phyloP scores from a whole-genome alignment of 768 basidiomycete genomes.

The Hygrophoropsis aurantiaca region DNA sequence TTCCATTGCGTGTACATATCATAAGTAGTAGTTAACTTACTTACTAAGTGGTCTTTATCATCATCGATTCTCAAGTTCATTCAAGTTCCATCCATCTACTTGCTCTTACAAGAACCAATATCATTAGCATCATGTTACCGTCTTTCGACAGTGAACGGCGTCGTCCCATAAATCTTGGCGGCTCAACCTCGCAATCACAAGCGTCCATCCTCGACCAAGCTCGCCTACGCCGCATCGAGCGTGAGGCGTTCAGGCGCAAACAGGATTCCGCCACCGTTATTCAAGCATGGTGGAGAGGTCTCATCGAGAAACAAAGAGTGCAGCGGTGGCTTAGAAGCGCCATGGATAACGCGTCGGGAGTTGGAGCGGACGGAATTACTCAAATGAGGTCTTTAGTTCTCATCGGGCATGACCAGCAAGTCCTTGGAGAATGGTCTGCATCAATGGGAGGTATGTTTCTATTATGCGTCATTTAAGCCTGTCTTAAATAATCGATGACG shows the following conservation, averaged over 20 bases:
- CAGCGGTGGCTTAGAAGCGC: slow-evolving; percentile 43
- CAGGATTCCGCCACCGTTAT: slow-evolving; percentile 60
- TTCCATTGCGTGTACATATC: no score
- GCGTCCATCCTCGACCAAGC: slow-evolving; percentile 61
- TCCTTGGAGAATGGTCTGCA: slow-evolving; percentile 37
- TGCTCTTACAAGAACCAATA: no score
- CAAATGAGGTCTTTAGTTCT: slow-evolving; percentile 68
- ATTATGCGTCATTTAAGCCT: not conserved
- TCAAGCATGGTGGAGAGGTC: slow-evolving; percentile 72
- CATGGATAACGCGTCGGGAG: slow-evolving; percentile 38
- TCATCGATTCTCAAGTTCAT: no score
- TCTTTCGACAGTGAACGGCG: slow-evolving; percentile 53
- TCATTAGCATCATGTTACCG: slow-evolving; percentile 42
- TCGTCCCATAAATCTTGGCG: slow-evolving; percentile 77
- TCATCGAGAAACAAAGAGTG: slow-evolving; percentile 38
- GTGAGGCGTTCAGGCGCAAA: slow-evolving; percentile 52
- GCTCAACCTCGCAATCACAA: slow-evolving; percentile 51
- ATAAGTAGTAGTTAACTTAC: no score
- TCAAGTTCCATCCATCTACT: no score
- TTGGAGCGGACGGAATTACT: slow-evolving; percentile 37
- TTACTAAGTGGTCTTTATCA: no score
- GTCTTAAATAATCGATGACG: not conserved
- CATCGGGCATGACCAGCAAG: slow-evolving; percentile 42
- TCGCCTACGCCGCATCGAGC: slow-evolving; percentile 57
- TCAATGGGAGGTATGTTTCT: slow-evolving; percentile 3